phyloP scores from a whole-genome alignment of 1,139 yeast genomes.

The Suhomyces choctaworum region DNA sequence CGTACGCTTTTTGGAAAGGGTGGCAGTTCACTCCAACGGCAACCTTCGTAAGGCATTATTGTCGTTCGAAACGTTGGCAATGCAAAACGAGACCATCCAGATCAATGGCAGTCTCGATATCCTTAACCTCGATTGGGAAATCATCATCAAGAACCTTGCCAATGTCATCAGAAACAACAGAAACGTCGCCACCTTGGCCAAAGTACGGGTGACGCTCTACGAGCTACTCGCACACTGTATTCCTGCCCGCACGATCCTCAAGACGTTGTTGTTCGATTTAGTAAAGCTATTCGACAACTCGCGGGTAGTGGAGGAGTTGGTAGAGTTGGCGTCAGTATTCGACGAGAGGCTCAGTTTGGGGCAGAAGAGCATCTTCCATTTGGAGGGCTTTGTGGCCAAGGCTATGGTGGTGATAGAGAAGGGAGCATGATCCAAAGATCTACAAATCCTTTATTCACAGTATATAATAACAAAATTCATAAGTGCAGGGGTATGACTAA shows the following conservation, averaged over 20 bases:
- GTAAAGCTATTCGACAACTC: slow-evolving; percentile 39
- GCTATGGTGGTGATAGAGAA: slow-evolving; percentile 60
- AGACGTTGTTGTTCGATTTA: slow-evolving; percentile 62
- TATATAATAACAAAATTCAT: background rate
- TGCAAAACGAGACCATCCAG: slow-evolving; percentile 62
- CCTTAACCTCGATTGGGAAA: slow-evolving; percentile 80
- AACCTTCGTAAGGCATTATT: slow-evolving; percentile 78
- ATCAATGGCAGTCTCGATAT: slow-evolving; percentile 42
- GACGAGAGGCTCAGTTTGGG: slow-evolving; percentile 91
- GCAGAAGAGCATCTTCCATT: slow-evolving; percentile 84
- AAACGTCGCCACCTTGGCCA: slow-evolving; percentile 70
- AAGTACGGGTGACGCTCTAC: slow-evolving; percentile 72
- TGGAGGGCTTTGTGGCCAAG: slow-evolving; percentile 91
- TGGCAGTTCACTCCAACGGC: slow-evolving; percentile 61
- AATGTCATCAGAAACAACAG: slow-evolving; percentile 57
- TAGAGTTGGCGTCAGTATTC: slow-evolving; percentile 70
- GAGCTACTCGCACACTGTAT: slow-evolving; percentile 91
- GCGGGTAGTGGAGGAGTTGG: slow-evolving; percentile 49
- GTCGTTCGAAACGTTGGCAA: slow-evolving; percentile 79
- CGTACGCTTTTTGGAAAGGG: slow-evolving; percentile 43
- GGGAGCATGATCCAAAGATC: background rate
- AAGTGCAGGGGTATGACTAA: too few species aligned
- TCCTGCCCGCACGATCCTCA: slow-evolving; percentile 78
- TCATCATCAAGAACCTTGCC: slow-evolving; percentile 68
- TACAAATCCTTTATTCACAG: background rate